Base-by-base conservation (phyloP, 139 green algal species). In the Coelastrella sp. region DNA sequence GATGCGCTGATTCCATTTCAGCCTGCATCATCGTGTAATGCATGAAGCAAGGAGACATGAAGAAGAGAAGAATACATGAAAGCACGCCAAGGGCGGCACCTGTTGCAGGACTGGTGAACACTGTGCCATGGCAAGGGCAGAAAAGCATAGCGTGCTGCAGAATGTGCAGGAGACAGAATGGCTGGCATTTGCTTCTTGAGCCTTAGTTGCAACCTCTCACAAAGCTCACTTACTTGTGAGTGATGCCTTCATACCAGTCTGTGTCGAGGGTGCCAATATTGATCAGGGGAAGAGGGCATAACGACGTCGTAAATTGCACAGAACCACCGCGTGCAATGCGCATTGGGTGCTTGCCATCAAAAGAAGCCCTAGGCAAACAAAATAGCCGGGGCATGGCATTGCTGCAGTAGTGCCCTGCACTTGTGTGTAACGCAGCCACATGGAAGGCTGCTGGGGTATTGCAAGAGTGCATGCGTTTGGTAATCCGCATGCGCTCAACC, bases 211-310 rank as follows among this genome's bases (percentile, higher is more conserved):
- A 12, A 70, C 4, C 63, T 70, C 63, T 70, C 4, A 5, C 14
- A 15, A 12, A 12, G 12, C 14, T 15, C 11, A 70, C 63, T 70
- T 15, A 70, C 63, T 78, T 78, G 70, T 78, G 70, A 25, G 70
- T 78, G 70, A 78, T 78, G n/a, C 70, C 70, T 78, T 86, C 80
- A 75, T 86, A 86, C 80, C 80, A 86, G 59, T 86, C 80, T 58
- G 24, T 86, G 89, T 98, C 96, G 24, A 97, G 90, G 7, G 82
- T 87, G n/a, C 94, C 93, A 84, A 97, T 92, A 86, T 95, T 97
- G 91, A 98, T 96, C 85, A 97, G 91, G 25, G 96, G 96, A 89
- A 98, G 90, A 4, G 96, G 96, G 81, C 94, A 97, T 9, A 90
- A 56, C 14, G 94, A 96, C 7, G 96, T 95, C 24, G 92, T 92